Conservation (phyloP, 1,139 yeast species). For the Spathaspora sp. region DNA sequence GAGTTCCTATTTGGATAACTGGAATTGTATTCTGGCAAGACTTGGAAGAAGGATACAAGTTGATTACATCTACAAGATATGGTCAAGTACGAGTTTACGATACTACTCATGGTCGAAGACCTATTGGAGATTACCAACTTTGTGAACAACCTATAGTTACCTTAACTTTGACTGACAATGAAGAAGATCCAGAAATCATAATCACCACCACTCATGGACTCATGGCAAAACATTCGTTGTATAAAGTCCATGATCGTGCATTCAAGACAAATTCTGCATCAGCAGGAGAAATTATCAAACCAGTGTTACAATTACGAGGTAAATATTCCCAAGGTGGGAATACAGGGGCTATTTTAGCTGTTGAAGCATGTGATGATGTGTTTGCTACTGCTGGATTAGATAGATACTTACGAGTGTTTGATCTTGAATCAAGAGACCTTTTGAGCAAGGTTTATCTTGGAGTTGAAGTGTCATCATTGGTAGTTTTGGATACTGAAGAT, state of each 20-base stretch:
- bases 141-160: constrained; percentile 49
- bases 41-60: constrained; percentile 32
- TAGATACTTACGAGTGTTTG: constrained; percentile 78
- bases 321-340: constrained; percentile 45
- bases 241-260: constrained; percentile 37
- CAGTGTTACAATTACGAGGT: constrained; percentile 41
- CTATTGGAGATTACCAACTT: constrained; percentile 49
- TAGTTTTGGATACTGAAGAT: constrained; percentile 51
- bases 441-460: constrained; percentile 76
- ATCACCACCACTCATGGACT: constrained; percentile 58
- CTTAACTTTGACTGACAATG: constrained; percentile 28
- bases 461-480: constrained; percentile 62
- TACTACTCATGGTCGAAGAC: constrained; percentile 59
- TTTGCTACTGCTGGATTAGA: constrained; percentile 78
- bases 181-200: constrained; percentile 39
- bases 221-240: constrained; percentile 52
- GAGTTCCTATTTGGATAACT: constrained; percentile 67
- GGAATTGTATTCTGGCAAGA: constrained; percentile 45
- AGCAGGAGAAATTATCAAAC: constrained; percentile 41
- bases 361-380: constrained; percentile 24
- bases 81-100: constrained; percentile 70
- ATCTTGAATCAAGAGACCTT: constrained; percentile 54
- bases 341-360: constrained; percentile 45
- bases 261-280: constrained; percentile 42
- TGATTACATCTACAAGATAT: constrained; percentile 65